A percentile compares a stretch with the other conserved stretches of the same genome.
These are phyloP conservation scores for Geotrichum fermentans DNA, from an alignment of 1,139 yeast genomes.

Conservation along the genomic window DNA sequence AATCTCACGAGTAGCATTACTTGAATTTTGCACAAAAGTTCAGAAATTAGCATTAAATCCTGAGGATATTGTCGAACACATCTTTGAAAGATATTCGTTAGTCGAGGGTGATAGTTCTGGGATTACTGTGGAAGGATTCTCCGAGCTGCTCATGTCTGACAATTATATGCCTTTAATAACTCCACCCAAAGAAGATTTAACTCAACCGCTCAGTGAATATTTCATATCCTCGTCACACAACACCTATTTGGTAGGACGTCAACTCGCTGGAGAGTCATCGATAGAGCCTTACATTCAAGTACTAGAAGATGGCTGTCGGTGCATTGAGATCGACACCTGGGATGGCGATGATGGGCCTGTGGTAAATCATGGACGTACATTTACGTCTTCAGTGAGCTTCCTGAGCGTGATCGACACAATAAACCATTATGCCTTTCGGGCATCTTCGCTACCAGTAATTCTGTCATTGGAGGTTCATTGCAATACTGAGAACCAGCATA, in stretches of 20 bases:
- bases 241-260: constrained; percentile 84
- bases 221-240: constrained; percentile 91
- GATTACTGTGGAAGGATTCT: constrained; percentile 40
- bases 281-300: constrained; percentile 86
- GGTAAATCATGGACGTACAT: constrained; percentile 83
- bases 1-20: constrained; percentile 42
- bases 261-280: constrained; percentile 80
- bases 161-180: constrained; percentile 39
- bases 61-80: background rate
- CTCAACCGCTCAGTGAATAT: constrained; percentile 76
- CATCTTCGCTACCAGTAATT: constrained; percentile 79
- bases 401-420: constrained; percentile 66
- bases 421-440: constrained; percentile 76
- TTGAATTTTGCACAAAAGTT: constrained; percentile 43
- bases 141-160: constrained; percentile 50
- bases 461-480: constrained; percentile 84
- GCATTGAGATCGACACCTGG: constrained; percentile 94
- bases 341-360: constrained; percentile 80
- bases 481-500: constrained; percentile 57
- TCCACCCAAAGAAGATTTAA: constrained; percentile 44
- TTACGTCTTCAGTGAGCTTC: constrained; percentile 69
- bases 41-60: constrained; percentile 40
- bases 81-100: constrained; percentile 16
- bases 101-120: constrained; percentile 11
- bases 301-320: constrained; percentile 85